Evolutionary conservation across 306 rosid genomes (phyloP).

Genomic region (Prunus dulcis): DNA sequence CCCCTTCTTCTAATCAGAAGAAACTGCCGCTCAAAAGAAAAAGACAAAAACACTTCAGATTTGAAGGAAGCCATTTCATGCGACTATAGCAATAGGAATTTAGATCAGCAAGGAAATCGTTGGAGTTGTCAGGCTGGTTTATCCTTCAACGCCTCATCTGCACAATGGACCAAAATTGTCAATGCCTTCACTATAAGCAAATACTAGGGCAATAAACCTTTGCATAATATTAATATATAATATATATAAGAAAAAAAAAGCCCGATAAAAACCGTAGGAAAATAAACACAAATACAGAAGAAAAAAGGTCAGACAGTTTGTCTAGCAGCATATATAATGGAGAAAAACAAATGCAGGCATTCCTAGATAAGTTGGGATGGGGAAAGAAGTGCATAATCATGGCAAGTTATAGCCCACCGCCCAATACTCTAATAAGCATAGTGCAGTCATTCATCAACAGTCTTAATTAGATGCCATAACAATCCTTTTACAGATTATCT

Average conservation of each 20-base stretch:
- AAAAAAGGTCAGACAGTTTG: neutral
- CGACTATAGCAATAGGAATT: neutral
- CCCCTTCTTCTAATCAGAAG: neutral
- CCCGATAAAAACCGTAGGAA: neutral
- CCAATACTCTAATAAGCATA: neutral
- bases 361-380: neutral
- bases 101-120: neutral
- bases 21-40: neutral
- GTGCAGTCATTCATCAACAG: neutral
- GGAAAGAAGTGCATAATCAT: neutral
- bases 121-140: neutral
- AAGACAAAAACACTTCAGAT: neutral
- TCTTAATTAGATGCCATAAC: neutral
- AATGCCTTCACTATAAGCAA: neutral
- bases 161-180: neutral
- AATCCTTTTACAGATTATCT: neutral
- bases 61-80: neutral
- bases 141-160: conserved; percentile 12
- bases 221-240: neutral
- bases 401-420: neutral
- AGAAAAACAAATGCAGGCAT: neutral
- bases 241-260: neutral
- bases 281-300: neutral
- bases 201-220: neutral
- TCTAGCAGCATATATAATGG: neutral